These are phyloP conservation scores for Austroboletus novae-zelandiae DNA, from an alignment of 1,284 basidiomycete genomes.

Conservation along the genomic window DNA sequence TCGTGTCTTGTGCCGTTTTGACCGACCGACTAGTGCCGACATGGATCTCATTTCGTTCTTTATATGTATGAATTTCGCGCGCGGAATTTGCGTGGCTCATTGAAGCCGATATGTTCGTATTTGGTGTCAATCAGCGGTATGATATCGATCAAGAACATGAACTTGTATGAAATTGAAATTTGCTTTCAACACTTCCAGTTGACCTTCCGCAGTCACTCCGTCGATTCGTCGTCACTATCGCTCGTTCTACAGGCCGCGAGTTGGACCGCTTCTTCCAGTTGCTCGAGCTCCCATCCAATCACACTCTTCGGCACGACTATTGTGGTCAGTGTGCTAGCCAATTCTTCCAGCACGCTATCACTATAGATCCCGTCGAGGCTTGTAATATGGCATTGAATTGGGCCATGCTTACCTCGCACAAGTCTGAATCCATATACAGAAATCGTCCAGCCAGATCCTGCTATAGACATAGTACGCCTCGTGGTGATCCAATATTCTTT, in stretches of 20 bases:
- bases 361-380: conserved; percentile 36
- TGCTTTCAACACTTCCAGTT: neutral
- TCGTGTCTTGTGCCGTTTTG: no score
- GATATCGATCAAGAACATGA: no score
- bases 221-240: conserved; percentile 61
- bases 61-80: no score
- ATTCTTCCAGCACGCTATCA: conserved; percentile 47
- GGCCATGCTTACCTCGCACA: conserved; percentile 49
- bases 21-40: no score
- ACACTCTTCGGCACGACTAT: conserved; percentile 48
- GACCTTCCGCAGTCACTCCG: conserved; percentile 15
- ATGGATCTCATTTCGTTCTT: no score
- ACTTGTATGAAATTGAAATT: neutral
- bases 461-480: conserved; percentile 82
- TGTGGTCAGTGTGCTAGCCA: conserved; percentile 44
- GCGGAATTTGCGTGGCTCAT: neutral
- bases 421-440: conserved; percentile 70
- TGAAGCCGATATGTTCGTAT: conserved; percentile 9
- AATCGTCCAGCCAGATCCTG: conserved; percentile 80
- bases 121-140: neutral
- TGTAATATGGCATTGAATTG: neutral
- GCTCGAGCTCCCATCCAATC: conserved; percentile 69
- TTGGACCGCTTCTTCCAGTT: conserved; percentile 56
- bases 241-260: conserved; percentile 36
- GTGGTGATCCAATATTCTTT: conserved; percentile 69